phyloP scores from a whole-genome alignment of 1,139 yeast species.

The Yamadazyma pseudoaaseri region DNA sequence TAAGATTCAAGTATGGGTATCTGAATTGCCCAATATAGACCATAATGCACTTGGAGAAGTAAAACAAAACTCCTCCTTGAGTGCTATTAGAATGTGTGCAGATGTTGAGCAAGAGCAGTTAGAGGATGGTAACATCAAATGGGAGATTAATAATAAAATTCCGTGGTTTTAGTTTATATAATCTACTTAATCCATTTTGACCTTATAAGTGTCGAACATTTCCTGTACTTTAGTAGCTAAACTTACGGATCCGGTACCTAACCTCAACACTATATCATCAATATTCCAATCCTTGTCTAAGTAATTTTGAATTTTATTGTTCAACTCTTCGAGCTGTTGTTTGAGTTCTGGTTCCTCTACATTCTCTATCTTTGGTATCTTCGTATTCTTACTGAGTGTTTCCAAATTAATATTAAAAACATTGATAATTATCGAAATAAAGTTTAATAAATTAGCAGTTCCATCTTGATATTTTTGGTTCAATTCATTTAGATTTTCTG shows the following conservation, averaged over 20 bases:
- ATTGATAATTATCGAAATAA: slow-evolving; percentile 30
- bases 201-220: slow-evolving; percentile 2
- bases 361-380: slow-evolving; percentile 37
- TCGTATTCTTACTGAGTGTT: slow-evolving; percentile 39
- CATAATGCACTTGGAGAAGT: slow-evolving; percentile 15
- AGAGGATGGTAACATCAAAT: slow-evolving; percentile 27
- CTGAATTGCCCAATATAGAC: slow-evolving; percentile 23
- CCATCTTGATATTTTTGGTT: slow-evolving; percentile 21
- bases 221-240: slow-evolving; percentile 2
- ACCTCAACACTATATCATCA: slow-evolving; percentile 40
- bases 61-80: slow-evolving; percentile 34
- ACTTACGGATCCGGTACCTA: slow-evolving; percentile 12
- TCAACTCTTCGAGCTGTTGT: slow-evolving; percentile 10
- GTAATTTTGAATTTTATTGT: slow-evolving; percentile 25
- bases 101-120: slow-evolving; percentile 24
- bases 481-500: slow-evolving; percentile 39
- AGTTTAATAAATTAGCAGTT: slow-evolving; percentile 27
- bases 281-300: slow-evolving; percentile 39
- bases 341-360: slow-evolving; percentile 22
- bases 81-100: slow-evolving; percentile 33
- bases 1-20: slow-evolving; percentile 36
- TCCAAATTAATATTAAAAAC: slow-evolving; percentile 38
- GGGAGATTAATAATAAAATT: slow-evolving; percentile 47
- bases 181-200: slow-evolving; percentile 1
- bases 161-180: slow-evolving; percentile 38